Evolutionary conservation across 768 basidiomycete species (phyloP).

Genomic region (Phanerochaete sordida): DNA sequence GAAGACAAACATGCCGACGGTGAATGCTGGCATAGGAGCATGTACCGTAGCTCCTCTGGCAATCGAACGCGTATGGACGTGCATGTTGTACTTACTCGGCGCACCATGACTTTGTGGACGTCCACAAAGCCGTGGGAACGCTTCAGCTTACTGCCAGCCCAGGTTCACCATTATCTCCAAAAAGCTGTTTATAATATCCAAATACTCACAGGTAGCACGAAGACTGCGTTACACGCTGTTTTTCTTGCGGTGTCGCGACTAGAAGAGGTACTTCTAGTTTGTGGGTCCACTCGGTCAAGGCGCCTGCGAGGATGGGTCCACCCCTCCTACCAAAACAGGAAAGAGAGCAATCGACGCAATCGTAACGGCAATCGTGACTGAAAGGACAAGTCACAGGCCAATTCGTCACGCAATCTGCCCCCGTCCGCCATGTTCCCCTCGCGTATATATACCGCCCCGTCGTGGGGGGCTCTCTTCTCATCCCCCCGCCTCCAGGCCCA

Average conservation of each 20-base stretch:
- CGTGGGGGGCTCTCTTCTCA: neutral
- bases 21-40: no score
- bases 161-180: no score
- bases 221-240: no score
- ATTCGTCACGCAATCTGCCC: neutral
- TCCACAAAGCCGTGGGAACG: neutral
- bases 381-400: neutral
- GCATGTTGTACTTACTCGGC: no score
- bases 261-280: neutral
- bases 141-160: no score
- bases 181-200: no score
- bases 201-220: no score
- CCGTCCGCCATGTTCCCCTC: neutral
- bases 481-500: neutral
- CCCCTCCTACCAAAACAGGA: neutral
- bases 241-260: no score
- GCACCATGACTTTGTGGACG: neutral
- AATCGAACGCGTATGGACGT: no score
- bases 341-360: neutral
- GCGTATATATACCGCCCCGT: neutral
- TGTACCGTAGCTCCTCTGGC: no score
- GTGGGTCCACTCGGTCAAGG: neutral
- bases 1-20: no score
- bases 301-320: neutral
- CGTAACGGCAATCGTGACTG: slow-evolving; percentile 5